Evolutionary conservation across 2,329 filamentous ascomycete genomes (phyloP).

Genomic region (Pseudopithomyces chartarum): DNA sequence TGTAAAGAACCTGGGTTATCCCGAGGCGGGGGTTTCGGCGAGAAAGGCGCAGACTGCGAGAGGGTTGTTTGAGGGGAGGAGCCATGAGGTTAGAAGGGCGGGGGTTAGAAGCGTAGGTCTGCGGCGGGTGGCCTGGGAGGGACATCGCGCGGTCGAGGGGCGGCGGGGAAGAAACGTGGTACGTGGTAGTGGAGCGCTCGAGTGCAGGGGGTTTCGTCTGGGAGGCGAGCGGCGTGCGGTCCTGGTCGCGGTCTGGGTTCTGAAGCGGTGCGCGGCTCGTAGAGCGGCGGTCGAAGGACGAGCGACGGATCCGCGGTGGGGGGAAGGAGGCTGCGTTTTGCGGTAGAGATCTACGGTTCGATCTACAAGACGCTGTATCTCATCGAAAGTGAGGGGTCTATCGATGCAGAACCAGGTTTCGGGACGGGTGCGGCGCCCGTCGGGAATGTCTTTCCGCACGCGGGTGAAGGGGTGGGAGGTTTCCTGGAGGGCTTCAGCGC

Average conservation of each 20-base stretch:
- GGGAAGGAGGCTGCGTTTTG: conserved; percentile 22
- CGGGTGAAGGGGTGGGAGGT: conserved; percentile 34
- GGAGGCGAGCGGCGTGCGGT: conserved; percentile 28
- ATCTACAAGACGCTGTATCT: conserved; percentile 44
- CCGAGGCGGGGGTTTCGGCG: conserved; percentile 4
- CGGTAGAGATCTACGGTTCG: conserved; percentile 46
- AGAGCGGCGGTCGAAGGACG: conserved; percentile 27
- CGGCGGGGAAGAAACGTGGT: conserved; percentile 22
- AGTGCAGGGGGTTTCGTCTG: conserved; percentile 21
- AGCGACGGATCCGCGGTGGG: conserved; percentile 21
- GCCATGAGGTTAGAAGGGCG: conserved; percentile 22
- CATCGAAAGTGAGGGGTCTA: conserved; percentile 38
- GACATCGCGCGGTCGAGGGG: conserved; percentile 34
- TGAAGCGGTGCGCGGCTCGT: conserved; percentile 10
- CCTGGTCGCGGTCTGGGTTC: conserved; percentile 20
- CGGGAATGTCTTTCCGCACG: conserved; percentile 39
- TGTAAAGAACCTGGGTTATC: not conserved
- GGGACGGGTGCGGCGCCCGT: conserved; percentile 37
- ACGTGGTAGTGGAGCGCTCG: conserved; percentile 26
- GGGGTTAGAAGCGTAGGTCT: conserved; percentile 15
- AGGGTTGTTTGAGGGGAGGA: conserved; percentile 14
- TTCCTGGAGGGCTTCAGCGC: conserved; percentile 44
- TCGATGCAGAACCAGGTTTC: conserved; percentile 44
- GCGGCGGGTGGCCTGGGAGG: conserved; percentile 20
- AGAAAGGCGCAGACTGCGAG: conserved; percentile 9